phyloP scores from a whole-genome alignment of 2,329 filamentous ascomycete species.

The Sclerotinia trifoliorum region DNA sequence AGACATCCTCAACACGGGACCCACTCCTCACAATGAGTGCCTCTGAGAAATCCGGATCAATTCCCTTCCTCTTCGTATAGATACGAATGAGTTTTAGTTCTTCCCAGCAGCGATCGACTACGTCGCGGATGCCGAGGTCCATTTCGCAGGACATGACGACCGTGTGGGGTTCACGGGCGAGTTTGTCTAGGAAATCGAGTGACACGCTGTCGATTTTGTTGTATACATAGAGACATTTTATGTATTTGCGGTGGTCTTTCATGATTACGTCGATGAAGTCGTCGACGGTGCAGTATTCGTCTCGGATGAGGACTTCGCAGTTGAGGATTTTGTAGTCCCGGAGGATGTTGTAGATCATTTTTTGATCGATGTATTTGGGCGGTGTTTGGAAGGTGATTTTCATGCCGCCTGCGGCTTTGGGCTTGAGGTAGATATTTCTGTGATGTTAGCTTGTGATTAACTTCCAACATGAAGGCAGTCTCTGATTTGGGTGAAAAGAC shows the following conservation, averaged over 20 bases:
- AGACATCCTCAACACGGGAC: conserved; percentile 93
- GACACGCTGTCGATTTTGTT: conserved; percentile 98
- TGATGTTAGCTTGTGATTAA: not conserved
- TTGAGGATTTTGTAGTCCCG: conserved; percentile 99
- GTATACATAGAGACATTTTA: conserved; percentile 92
- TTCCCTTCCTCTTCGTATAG: conserved; percentile 95
- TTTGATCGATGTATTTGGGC: conserved; percentile 90
- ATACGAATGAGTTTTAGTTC: conserved; percentile 86
- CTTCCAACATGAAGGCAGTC: too few species aligned
- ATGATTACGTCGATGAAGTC: conserved; percentile 99
- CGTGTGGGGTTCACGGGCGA: conserved; percentile 90
- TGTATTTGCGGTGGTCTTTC: conserved; percentile 98
- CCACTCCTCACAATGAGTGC: conserved; percentile 88
- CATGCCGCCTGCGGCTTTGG: conserved; percentile 95
- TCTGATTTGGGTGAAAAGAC: not conserved
- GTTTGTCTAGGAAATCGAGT: conserved; percentile 86
- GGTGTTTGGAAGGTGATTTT: conserved; percentile 94
- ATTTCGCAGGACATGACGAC: conserved; percentile 98
- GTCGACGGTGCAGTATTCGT: conserved; percentile 93
- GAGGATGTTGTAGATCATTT: conserved; percentile 96
- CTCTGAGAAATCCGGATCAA: conserved; percentile 85
- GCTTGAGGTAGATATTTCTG: conserved; percentile 95
- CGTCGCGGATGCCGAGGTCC: conserved; percentile 87
- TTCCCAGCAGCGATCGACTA: conserved; percentile 92
- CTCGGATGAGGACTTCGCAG: conserved; percentile 90